Evolutionary conservation across 306 rosid genomes (phyloP), one percentile per base, ranked within the genome.

Genomic region (Lathyrus tuberosus): DNA sequence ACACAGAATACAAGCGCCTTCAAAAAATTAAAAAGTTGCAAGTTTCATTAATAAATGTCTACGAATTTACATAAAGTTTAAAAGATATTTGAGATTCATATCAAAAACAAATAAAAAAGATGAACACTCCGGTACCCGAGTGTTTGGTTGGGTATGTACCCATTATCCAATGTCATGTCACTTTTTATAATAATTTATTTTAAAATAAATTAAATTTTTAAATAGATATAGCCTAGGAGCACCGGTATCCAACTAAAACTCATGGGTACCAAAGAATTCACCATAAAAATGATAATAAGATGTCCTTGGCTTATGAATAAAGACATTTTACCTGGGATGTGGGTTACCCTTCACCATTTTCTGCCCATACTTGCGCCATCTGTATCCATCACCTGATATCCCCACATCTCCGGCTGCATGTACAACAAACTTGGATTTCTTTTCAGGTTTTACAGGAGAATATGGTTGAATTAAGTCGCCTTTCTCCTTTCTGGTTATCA

Each of bases 301-400:
- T 59, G 28, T 57, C n/a, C 41, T 57, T 57, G 63, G 41, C 41
- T 57, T 57, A 20, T 40, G 56, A 40, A 70, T 65, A 26, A 4
- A 51, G 77, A 67, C 12, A 76, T 13, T 60, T 56, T 78, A 93
- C 98, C 98, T 90, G 37, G 98, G 98, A 79, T 90, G 87, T 48
- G 86, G 84, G 79, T 90, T 90, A 56, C 98, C 98, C 80, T 91
- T 93, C 77, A 93, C 97, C 98, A 93, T 93, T 86, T 93, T 93
- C 84, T 90, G 97, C 59, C 98, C 98, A 60, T 93, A 93, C 83
- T 93, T 93, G 80, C 97, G 97, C 98, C 98, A 90, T 52, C 98
- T 83, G 47, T 93, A 88, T 74, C 98, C 98, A 74, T 93, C 98
- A 44, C 90, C 94, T 12, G 98, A 93, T 66, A 93, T 87, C 60